Evolutionary conservation across 139 green algal species (phyloP), one percentile per base, ranked within the genome.

Genomic region (Chlamydomonas asymmetrica): DNA sequence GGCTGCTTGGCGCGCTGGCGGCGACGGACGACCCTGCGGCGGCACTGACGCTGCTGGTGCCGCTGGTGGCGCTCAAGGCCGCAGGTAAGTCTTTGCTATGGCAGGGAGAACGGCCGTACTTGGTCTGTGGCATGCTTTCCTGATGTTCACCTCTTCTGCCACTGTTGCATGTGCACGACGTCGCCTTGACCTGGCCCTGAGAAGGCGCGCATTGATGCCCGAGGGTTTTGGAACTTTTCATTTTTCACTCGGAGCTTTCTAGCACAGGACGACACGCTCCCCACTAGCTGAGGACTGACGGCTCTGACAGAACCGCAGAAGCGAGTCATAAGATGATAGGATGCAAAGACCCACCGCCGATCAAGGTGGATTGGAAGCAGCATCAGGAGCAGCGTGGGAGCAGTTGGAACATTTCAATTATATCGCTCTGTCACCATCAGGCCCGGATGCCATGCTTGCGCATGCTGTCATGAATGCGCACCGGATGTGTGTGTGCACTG

Each of bases 21-120:
- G 50, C 52, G 2, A 90, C 89, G 66, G 40, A 38, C 22, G 78
- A 89, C 32, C 81, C 90, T 27, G 79, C 91, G 16, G 79, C 83
- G 1, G 81, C 83, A 0, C 87, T 97, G 43, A 82, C 90, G 2
- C 71, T 95, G 34, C 80, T 78, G 38, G 86, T 96, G 54, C 85
- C 93, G 10, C 65, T 94, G 61, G 80, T 97, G 22, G 74, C 88
- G 27, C 69, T 82, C 16, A 81, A 81, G 71, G 83, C 87, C 10
- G 66, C 40, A 5, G 59, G 74, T 50, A 56, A 31, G 70, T 60
- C 29, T 41, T 2, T 35, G 16, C 56, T 69, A 34, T 41, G 59
- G 29, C 39, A 27, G 22, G 39, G 9, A 27, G 10, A 54, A 8
- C 8, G 25, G 25, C 18, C 1, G 39, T 9, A 4, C 8, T 10